Percentiles rank a stretch among this genome's conserved stretches.
phyloP scores from a whole-genome alignment of 1,284 basidiomycete genomes.

The Cystobasidium sp. region DNA sequence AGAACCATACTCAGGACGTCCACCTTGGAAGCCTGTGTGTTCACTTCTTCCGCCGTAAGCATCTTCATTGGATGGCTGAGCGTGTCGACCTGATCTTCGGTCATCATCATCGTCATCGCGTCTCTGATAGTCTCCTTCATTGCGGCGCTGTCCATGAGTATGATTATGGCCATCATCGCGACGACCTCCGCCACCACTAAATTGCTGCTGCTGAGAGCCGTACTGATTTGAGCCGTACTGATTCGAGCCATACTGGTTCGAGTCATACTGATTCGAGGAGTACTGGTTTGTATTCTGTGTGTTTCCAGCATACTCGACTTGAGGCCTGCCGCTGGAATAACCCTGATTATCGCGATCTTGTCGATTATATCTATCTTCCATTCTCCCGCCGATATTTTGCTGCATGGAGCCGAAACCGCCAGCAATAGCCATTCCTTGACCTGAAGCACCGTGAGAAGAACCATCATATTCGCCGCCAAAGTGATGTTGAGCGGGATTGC shows the following conservation, averaged over 20 bases:
- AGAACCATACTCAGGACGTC: background rate
- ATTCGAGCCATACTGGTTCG: background rate
- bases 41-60: background rate
- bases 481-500: slow-evolving; percentile 16
- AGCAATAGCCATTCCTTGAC: slow-evolving; percentile 10
- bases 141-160: background rate
- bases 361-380: slow-evolving; percentile 15
- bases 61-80: background rate
- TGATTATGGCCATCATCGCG: background rate
- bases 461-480: slow-evolving; percentile 10
- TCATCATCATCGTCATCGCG: background rate
- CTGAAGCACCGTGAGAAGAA: slow-evolving; percentile 4
- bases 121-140: background rate
- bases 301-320: background rate
- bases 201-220: background rate
- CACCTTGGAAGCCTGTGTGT: background rate
- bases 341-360: background rate
- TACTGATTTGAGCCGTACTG: background rate
- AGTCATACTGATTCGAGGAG: too few species aligned
- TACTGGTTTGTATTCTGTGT: background rate
- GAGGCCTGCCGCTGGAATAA: background rate
- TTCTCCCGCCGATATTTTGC: slow-evolving; percentile 16
- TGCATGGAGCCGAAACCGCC: slow-evolving; percentile 20
- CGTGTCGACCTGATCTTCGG: background rate
- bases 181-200: background rate